These are phyloP conservation scores for Mortierella polycephala DNA, from an alignment of 371 early-diverging fungal genomes.

Conservation along the genomic window DNA sequence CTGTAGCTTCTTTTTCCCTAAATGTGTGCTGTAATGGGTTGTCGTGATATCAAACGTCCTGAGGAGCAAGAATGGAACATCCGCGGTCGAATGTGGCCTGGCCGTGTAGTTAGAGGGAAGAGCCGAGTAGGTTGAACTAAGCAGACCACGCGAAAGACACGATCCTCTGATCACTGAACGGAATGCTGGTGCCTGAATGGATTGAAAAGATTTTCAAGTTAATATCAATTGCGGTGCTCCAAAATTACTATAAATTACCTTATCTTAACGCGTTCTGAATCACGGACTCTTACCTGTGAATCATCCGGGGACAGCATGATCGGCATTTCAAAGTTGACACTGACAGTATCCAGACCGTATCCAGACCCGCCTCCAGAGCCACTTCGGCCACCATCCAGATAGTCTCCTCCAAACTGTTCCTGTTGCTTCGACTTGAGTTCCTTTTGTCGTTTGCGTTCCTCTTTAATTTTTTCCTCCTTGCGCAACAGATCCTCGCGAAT, in stretches of 20 bases:
- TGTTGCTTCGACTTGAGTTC: constrained; percentile 46
- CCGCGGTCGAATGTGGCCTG: constrained; percentile 36
- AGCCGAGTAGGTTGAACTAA: constrained; percentile 46
- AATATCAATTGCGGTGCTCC: background rate
- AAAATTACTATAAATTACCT: background rate
- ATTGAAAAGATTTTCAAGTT: background rate
- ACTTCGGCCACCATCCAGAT: constrained; percentile 28
- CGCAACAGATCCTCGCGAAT: constrained; percentile 59
- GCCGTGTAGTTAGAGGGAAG: constrained; percentile 44
- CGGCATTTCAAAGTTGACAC: constrained; percentile 62
- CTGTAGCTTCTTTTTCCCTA: constrained; percentile 68
- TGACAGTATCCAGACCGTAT: constrained; percentile 57
- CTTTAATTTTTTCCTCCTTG: constrained; percentile 64
- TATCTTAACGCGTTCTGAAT: constrained; percentile 3
- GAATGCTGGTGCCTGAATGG: constrained; percentile 43
- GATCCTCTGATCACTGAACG: constrained; percentile 44
- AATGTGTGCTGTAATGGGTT: constrained; percentile 50
- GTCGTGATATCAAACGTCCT: constrained; percentile 48
- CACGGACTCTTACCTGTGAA: constrained; percentile 50
- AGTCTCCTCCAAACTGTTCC: constrained; percentile 44
- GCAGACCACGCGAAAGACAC: constrained; percentile 41
- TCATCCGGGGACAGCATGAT: constrained; percentile 60
- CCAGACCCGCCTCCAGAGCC: constrained; percentile 41
- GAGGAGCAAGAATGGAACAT: constrained; percentile 46
- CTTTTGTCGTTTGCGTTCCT: constrained; percentile 58